Base-by-base conservation (phyloP, 176 grass and related monocot species). In the Avena sativa region DNA sequence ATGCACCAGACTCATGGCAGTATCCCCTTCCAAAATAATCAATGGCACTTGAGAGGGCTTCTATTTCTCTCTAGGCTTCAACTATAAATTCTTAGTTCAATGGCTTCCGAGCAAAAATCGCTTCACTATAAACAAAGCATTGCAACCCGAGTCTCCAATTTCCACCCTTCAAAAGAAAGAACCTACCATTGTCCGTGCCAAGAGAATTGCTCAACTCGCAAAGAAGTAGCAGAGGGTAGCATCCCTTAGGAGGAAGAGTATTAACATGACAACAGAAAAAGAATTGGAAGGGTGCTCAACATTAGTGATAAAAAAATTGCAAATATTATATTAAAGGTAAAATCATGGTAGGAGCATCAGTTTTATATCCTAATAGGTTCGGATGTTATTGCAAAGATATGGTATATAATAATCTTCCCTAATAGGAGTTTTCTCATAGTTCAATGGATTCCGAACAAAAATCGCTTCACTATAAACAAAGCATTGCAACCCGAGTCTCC, bases 381-480 rank as follows among this genome's bases (percentile, higher is more conserved):
- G 9, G 7, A 46, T 46, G 9, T 9, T 46, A 38, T 46, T 8
- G 44, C 44, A 46, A 46, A 9, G 6, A 46, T 6, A 46, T 46
- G 6, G 1, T 9, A 46, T 46, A 46, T 6, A 46, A 8, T 46
- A 46, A 46, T 46, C 44, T 43, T 46, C 44, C 44, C 44, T 8
- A 8, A 9, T 8, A 46, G 44, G 44, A n/a, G n/a, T n/a, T n/a
- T n/a, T n/a, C n/a, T n/a, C n/a, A n/a, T 4, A 12, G 44, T 14
- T 49, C 38, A 38, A 17, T 19, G 44, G 5, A 9, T 44, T 74
- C 68, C 14, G 2, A 40, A 61, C 4, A 65, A 1, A 1, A 56
- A 87, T 40, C 78, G 36, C 30, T 52, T 66, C 83, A 30, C 23
- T 63, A 60, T 38, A 61, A 80, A 9, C 71, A 81, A 81, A 81